phyloP scores from a whole-genome alignment of 768 basidiomycete genomes.

The Crassisporium funariophilum region DNA sequence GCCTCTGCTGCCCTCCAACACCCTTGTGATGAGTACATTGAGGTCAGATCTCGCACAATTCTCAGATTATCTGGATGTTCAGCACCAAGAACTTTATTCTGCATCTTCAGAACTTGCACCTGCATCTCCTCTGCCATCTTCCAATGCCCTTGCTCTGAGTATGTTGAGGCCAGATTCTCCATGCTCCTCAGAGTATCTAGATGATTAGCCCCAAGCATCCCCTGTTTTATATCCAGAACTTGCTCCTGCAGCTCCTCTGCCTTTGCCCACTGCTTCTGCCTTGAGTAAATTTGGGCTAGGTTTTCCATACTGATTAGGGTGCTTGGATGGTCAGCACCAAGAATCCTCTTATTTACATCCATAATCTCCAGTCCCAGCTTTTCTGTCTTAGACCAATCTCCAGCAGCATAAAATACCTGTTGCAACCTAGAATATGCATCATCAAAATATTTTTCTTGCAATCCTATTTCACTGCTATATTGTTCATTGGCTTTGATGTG shows the following conservation, averaged over 20 bases:
- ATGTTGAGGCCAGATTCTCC: slow-evolving; percentile 8
- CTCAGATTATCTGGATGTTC: too few species aligned
- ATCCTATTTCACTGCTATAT: too few species aligned
- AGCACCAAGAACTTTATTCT: too few species aligned
- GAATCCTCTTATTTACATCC: neutral
- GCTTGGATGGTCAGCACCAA: neutral
- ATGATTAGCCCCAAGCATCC: slow-evolving; percentile 14
- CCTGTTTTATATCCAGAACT: slow-evolving; percentile 8
- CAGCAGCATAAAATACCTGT: too few species aligned
- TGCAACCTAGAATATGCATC: too few species aligned
- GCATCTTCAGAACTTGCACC: too few species aligned
- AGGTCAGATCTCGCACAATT: too few species aligned
- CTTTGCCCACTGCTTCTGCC: slow-evolving; percentile 1
- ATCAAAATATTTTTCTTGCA: too few species aligned
- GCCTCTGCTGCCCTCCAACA: neutral
- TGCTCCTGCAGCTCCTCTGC: slow-evolving; percentile 9
- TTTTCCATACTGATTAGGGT: slow-evolving; percentile 7
- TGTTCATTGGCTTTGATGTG: too few species aligned
- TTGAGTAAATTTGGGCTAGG: slow-evolving; percentile 8
- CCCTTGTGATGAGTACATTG: neutral
- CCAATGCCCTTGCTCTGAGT: slow-evolving; percentile 5
- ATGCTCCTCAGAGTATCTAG: slow-evolving; percentile 10
- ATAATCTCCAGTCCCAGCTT: neutral
- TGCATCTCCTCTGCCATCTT: neutral
- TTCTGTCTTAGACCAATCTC: neutral